Conservation (phyloP, 305 asterid species). For the Fraxinus platypoda region DNA sequence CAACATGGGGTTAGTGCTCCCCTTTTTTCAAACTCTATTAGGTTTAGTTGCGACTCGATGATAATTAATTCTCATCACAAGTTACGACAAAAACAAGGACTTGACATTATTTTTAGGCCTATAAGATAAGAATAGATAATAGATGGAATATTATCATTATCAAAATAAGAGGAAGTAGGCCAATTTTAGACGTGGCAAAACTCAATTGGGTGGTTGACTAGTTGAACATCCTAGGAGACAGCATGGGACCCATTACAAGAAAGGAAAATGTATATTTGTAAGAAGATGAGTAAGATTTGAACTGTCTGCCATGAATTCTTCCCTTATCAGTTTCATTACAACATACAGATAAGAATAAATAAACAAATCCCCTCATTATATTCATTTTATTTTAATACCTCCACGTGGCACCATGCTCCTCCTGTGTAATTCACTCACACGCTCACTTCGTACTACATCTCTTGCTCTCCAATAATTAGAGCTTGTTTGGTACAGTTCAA, state of each 20-base stretch:
- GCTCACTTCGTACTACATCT: neutral
- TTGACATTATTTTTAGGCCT: neutral
- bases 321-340: neutral
- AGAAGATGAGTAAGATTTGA: neutral
- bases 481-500: too few relatives aligned
- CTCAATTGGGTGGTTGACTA: constrained; percentile 38
- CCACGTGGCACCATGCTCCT: neutral
- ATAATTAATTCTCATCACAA: neutral
- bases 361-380: neutral
- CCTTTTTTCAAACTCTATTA: neutral
- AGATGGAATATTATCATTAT: neutral
- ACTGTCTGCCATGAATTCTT: constrained; percentile 5
- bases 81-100: neutral
- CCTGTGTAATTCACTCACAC: neutral
- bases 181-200: constrained; percentile 17
- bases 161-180: neutral
- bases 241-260: constrained; percentile 29
- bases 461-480: neutral
- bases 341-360: neutral
- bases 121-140: neutral
- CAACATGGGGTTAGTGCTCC: neutral
- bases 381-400: too few relatives aligned
- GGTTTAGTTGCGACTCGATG: neutral
- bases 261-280: constrained; percentile 21
- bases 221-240: constrained; percentile 37